Evolutionary conservation across 441 rosid species (phyloP).

Genomic region (Populus hybrid): DNA sequence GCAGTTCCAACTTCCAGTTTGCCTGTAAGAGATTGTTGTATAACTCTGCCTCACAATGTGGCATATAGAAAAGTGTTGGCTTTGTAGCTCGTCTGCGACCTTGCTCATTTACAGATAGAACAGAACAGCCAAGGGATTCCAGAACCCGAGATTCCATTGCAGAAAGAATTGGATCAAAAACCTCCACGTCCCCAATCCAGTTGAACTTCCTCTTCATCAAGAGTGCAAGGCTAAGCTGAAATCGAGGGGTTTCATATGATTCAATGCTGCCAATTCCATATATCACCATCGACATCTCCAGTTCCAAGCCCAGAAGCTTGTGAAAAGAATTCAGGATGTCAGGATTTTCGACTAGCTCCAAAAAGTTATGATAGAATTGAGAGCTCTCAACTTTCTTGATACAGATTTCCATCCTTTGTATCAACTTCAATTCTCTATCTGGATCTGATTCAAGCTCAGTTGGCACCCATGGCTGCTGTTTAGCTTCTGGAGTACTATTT

Average conservation of each 20-base stretch:
- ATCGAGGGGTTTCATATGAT: slow-evolving; percentile 61
- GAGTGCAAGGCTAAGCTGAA: slow-evolving; percentile 71
- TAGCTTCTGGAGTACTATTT: slow-evolving; percentile 23
- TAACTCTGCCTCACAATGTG: slow-evolving; percentile 76
- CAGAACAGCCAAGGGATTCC: slow-evolving; percentile 61
- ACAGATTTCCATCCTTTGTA: slow-evolving; percentile 47
- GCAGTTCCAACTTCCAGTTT: slow-evolving; percentile 47
- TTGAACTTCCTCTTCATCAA: slow-evolving; percentile 62
- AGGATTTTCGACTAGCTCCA: slow-evolving; percentile 55
- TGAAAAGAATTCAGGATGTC: slow-evolving; percentile 35
- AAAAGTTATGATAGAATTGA: slow-evolving; percentile 41
- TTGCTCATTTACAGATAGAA: slow-evolving; percentile 64
- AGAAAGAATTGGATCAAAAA: slow-evolving; percentile 79
- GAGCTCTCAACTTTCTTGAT: slow-evolving; percentile 51
- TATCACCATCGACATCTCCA: slow-evolving; percentile 54
- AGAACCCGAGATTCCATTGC: slow-evolving; percentile 55
- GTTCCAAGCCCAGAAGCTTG: slow-evolving; percentile 51
- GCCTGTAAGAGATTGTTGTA: slow-evolving; percentile 63
- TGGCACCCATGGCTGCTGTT: slow-evolving; percentile 46
- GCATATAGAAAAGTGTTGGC: slow-evolving; percentile 79
- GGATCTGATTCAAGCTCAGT: slow-evolving; percentile 44
- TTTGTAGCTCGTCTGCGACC: slow-evolving; percentile 57
- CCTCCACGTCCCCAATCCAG: slow-evolving; percentile 70
- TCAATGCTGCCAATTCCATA: slow-evolving; percentile 90
- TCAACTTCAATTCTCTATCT: slow-evolving; percentile 44